These are phyloP conservation scores for Debaryomyces hansenii DNA, from an alignment of 805 yeast genomes.

Conservation along the genomic window DNA sequence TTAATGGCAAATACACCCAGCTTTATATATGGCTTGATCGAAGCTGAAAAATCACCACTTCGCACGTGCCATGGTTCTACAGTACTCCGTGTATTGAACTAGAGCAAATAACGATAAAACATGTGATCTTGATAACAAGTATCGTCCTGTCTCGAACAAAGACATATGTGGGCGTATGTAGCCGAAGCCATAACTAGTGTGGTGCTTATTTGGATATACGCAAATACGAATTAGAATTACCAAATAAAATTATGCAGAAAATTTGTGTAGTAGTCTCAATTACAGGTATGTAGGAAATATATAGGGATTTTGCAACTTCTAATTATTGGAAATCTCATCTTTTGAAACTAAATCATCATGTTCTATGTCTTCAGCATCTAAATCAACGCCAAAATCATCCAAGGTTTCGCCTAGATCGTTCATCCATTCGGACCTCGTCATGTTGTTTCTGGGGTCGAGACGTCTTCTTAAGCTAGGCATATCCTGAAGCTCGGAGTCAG, in stretches of 20 bases:
- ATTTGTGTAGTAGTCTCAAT: too few relatives aligned
- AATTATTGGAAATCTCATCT: too few relatives aligned
- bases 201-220: too few relatives aligned
- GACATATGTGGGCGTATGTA: too few relatives aligned
- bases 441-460: constrained; percentile 37
- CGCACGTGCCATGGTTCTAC: constrained; percentile 19
- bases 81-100: background rate
- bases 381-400: constrained; percentile 86
- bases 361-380: constrained; percentile 52
- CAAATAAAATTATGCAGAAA: too few relatives aligned
- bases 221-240: too few relatives aligned
- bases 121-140: background rate
- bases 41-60: constrained; percentile 14
- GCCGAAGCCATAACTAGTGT: too few relatives aligned
- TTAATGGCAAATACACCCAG: background rate
- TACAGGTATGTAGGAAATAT: too few relatives aligned
- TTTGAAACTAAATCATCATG: constrained; percentile 8
- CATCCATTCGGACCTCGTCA: constrained; percentile 56
- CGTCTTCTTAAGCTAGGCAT: constrained; percentile 26
- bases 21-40: constrained; percentile 1
- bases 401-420: constrained; percentile 83
- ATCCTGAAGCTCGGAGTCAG: constrained; percentile 14
- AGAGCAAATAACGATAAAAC: background rate
- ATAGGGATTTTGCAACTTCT: too few relatives aligned
- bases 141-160: too few relatives aligned